Evolutionary conservation across 352 stramenopile genomes (phyloP).

Genomic region (Pythium vanterpoolii): DNA sequence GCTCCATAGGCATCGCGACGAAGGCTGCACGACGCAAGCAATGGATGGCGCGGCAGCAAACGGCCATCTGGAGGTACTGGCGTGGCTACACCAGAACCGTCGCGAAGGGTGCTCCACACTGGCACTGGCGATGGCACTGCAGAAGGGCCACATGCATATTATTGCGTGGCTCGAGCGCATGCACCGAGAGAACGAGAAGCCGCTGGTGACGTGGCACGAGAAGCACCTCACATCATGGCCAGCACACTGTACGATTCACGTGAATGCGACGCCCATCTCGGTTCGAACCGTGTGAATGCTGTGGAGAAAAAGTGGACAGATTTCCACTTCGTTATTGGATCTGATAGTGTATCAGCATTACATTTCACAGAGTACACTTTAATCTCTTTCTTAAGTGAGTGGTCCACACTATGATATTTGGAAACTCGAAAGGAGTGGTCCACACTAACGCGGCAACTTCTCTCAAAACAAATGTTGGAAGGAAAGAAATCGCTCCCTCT

Average conservation of each 20-base stretch:
- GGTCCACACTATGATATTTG: neutral
- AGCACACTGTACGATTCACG: neutral
- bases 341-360: neutral
- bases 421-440: neutral
- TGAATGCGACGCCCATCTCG: neutral
- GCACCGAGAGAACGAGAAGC: slow-evolving; percentile 1
- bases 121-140: neutral
- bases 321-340: neutral
- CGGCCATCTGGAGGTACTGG: slow-evolving; percentile 9
- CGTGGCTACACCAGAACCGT: slow-evolving; percentile 19
- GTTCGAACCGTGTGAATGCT: neutral
- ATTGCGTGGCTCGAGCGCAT: slow-evolving; percentile 10
- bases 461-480: neutral
- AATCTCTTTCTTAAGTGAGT: neutral
- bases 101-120: slow-evolving; percentile 15
- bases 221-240: neutral
- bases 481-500: slow-evolving; percentile 6
- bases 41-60: slow-evolving; percentile 19
- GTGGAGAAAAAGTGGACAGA: neutral
- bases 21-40: slow-evolving; percentile 24
- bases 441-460: slow-evolving; percentile 1
- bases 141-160: slow-evolving; percentile 9
- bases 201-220: slow-evolving; percentile 16
- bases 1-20: slow-evolving; percentile 12
- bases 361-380: neutral